phyloP scores from a whole-genome alignment of 495 filamentous ascomycete genomes.

The Penicillium coprophilum region DNA sequence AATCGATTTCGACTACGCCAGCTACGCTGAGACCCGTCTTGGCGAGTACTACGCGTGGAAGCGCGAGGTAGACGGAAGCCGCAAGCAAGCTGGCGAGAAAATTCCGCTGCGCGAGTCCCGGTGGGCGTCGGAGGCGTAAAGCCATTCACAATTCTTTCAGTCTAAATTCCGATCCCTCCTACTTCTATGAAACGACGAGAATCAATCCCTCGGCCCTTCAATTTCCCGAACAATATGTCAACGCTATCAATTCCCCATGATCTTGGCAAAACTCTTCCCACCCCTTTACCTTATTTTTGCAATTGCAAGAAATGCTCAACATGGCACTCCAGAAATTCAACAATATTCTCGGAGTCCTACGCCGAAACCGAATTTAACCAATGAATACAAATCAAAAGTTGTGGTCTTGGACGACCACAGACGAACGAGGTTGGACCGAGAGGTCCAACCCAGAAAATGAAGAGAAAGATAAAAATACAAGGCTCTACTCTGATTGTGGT shows the following conservation, averaged over 20 bases:
- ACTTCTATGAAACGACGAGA: neutral
- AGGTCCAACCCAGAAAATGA: neutral
- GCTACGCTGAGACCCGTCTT: conserved; percentile 82
- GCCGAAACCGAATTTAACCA: neutral
- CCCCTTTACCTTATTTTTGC: neutral
- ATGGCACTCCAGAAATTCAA: conserved; percentile 13
- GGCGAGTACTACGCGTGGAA: conserved; percentile 98
- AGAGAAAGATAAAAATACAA: neutral
- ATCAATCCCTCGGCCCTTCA: neutral
- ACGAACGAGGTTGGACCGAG: neutral
- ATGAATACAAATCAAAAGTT: neutral
- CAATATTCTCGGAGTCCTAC: conserved; percentile 4
- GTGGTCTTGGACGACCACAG: conserved; percentile 9
- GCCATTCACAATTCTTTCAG: neutral
- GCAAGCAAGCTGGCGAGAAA: conserved; percentile 56
- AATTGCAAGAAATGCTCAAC: conserved; percentile 1
- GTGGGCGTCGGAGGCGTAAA: conserved; percentile 65
- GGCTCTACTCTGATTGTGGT: neutral
- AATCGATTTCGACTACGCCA: conserved; percentile 96
- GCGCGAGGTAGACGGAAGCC: conserved; percentile 61
- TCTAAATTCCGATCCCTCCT: neutral
- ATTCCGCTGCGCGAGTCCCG: conserved; percentile 74
- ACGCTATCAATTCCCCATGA: neutral
- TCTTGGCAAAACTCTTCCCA: neutral
- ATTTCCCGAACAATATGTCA: neutral